phyloP scores from a whole-genome alignment of 768 basidiomycete species.

The Leccinellum luteum region DNA sequence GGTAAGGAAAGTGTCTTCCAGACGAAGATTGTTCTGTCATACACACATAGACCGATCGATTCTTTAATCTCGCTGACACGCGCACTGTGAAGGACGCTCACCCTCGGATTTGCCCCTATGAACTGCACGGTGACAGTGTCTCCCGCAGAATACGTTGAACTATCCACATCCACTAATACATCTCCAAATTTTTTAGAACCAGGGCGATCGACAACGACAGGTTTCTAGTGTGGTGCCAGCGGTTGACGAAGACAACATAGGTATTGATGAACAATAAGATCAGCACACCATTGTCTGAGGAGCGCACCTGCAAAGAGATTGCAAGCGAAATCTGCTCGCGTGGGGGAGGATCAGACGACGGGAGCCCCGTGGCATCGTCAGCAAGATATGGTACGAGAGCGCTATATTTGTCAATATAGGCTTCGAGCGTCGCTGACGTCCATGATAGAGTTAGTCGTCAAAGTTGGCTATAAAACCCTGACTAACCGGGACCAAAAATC shows the following conservation, averaged over 20 bases:
- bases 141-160: constrained; percentile 49
- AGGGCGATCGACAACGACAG: constrained; percentile 59
- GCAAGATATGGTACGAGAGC: constrained; percentile 63
- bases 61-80: background rate
- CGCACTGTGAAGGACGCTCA: constrained; percentile 30
- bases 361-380: constrained; percentile 42
- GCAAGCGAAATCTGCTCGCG: constrained; percentile 61
- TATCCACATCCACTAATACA: constrained; percentile 53
- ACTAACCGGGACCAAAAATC: constrained; percentile 70
- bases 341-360: constrained; percentile 63
- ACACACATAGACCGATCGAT: background rate
- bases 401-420: constrained; percentile 75
- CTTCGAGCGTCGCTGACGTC: constrained; percentile 64
- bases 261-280: background rate
- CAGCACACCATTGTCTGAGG: background rate
- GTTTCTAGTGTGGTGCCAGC: constrained; percentile 37
- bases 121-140: constrained; percentile 62
- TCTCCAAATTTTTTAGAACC: constrained; percentile 60
- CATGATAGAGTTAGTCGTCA: background rate
- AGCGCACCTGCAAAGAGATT: constrained; percentile 60
- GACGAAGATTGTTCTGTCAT: constrained; percentile 67
- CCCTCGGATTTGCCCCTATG: constrained; percentile 76
- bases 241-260: background rate
- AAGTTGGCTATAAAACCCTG: background rate
- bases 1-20: constrained; percentile 70